phyloP scores from a whole-genome alignment of 257 asterid species.

The Agastache rugosa region DNA sequence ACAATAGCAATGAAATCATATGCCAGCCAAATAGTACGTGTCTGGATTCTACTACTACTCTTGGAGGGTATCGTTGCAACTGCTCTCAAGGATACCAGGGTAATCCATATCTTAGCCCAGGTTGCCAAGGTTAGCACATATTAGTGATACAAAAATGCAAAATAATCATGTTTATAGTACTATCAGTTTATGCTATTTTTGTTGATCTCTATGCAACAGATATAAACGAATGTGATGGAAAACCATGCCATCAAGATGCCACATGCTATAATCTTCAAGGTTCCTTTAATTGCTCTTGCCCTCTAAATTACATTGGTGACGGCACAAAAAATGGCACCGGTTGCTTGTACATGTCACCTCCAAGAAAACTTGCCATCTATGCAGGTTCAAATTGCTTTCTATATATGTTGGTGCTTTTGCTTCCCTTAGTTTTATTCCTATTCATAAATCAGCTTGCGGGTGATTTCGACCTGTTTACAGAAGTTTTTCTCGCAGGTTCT shows the following conservation, averaged over 20 bases:
- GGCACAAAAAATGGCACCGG: slow-evolving; percentile 38
- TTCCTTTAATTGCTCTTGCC: slow-evolving; percentile 41
- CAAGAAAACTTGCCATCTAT: slow-evolving; percentile 16
- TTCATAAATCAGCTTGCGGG: background rate
- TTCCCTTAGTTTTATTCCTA: background rate
- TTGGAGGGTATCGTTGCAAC: slow-evolving; percentile 47
- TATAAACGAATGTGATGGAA: slow-evolving; percentile 38
- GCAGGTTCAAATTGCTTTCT: slow-evolving; percentile 31
- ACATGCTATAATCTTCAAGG: slow-evolving; percentile 40
- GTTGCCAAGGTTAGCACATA: slow-evolving; percentile 46
- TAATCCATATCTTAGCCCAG: slow-evolving; percentile 48
- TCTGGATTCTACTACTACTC: slow-evolving; percentile 36
- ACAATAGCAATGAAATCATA: background rate
- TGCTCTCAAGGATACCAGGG: slow-evolving; percentile 47
- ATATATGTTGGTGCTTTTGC: background rate
- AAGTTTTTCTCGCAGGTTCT: slow-evolving; percentile 30
- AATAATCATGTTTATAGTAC: background rate
- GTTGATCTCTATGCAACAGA: slow-evolving; percentile 25
- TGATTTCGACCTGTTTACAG: background rate
- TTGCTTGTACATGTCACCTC: slow-evolving; percentile 36
- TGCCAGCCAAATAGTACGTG: slow-evolving; percentile 42
- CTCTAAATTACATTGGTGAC: slow-evolving; percentile 28
- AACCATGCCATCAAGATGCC: slow-evolving; percentile 39
- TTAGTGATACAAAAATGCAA: background rate
- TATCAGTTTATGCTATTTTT: background rate